These are phyloP conservation scores for Talaromyces sp. DNA, from an alignment of 2,329 filamentous ascomycete genomes.

Conservation along the genomic window DNA sequence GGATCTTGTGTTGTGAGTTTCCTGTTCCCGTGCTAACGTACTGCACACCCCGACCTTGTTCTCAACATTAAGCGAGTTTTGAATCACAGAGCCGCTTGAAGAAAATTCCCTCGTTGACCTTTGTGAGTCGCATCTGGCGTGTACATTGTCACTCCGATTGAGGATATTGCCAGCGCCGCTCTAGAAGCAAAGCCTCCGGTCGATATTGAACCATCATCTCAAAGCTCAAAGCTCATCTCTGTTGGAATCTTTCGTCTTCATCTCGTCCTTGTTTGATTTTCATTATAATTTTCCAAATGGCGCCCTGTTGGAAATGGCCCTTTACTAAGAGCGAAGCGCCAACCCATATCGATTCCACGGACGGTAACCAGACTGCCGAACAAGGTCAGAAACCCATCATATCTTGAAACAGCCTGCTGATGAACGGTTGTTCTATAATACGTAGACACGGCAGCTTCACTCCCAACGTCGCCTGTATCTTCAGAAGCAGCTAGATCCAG, in stretches of 20 bases:
- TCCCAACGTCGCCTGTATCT: background rate
- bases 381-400: background rate
- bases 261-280: background rate
- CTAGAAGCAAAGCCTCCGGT: background rate
- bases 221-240: background rate
- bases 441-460: background rate
- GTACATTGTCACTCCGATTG: background rate
- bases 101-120: background rate
- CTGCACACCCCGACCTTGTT: background rate
- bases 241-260: background rate
- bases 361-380: background rate
- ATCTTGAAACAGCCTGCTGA: background rate
- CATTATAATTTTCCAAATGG: background rate
- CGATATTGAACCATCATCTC: background rate
- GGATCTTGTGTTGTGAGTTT: background rate
- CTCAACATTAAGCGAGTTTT: background rate
- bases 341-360: background rate
- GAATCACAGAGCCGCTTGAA: background rate
- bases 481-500: constrained; percentile 11
- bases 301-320: background rate
- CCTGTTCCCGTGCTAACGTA: background rate
- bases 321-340: too few relatives aligned
- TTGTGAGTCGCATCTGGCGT: background rate
- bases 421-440: background rate
- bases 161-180: background rate